phyloP scores from a whole-genome alignment of 2,329 filamentous ascomycete genomes.

The Aureobasidium sp. region DNA sequence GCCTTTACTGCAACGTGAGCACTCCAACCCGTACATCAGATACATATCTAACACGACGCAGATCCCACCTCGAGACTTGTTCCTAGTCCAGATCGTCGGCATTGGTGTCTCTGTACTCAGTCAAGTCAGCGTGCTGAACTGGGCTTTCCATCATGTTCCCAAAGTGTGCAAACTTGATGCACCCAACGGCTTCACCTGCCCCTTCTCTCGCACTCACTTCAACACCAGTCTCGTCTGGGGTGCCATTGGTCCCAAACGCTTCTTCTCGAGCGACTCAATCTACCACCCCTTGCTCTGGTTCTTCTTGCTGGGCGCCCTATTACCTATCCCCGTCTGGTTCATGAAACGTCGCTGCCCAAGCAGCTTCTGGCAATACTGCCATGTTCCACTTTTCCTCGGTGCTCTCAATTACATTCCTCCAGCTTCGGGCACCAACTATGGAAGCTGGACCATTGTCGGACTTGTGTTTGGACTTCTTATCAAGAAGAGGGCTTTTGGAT shows the following conservation, averaged over 20 bases:
- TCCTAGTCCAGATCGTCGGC: background rate
- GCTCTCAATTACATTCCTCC: background rate
- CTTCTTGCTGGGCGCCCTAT: background rate
- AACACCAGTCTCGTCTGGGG: background rate
- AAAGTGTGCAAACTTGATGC: background rate
- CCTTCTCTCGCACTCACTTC: background rate
- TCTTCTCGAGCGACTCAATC: background rate
- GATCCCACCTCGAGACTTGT: slow-evolving; percentile 1
- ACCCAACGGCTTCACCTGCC: background rate
- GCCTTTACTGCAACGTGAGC: background rate
- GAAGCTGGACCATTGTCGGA: background rate
- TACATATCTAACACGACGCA: background rate
- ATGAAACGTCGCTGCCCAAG: background rate
- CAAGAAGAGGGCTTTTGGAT: slow-evolving; percentile 59
- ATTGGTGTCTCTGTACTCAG: background rate
- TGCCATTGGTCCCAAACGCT: background rate
- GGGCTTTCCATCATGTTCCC: background rate
- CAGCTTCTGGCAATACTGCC: background rate
- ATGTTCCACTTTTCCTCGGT: background rate
- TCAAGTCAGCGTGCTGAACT: background rate
- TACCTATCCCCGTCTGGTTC: background rate
- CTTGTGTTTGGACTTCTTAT: slow-evolving; percentile 68
- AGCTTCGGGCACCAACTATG: background rate
- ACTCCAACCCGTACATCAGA: too few species aligned
- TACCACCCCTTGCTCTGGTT: background rate